Conservation (phyloP, 192 early-diverging fungal genomes). For the Oehlia diaphana region DNA sequence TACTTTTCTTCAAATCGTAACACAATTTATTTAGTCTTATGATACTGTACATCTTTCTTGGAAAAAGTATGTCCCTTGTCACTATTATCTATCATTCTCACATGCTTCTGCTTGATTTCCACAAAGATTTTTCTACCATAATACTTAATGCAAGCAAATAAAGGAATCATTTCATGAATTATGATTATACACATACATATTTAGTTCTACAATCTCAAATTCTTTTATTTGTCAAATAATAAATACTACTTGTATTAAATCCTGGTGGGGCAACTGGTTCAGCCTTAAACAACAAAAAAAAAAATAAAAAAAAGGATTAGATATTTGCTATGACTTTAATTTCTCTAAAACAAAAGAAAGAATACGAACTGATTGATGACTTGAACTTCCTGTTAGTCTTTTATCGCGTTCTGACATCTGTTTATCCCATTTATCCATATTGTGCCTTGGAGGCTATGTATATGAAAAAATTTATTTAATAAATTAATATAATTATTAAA, state of each 20-base stretch:
- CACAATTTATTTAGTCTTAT: too few relatives aligned
- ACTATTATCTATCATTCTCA: too few relatives aligned
- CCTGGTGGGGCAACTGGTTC: slow-evolving; percentile 52
- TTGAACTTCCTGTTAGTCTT: slow-evolving; percentile 67
- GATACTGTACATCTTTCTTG: too few relatives aligned
- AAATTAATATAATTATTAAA: neutral
- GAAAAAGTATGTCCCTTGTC: too few relatives aligned
- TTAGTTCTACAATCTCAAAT: neutral
- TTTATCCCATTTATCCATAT: slow-evolving; percentile 72
- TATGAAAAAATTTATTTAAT: neutral
- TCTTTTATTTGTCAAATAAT: slow-evolving; percentile 37
- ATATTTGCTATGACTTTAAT: neutral
- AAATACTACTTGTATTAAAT: slow-evolving; percentile 72
- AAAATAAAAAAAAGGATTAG: neutral
- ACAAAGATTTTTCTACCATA: too few relatives aligned
- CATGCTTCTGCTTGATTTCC: too few relatives aligned
- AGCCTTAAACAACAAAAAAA: slow-evolving; percentile 28
- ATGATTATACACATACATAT: too few relatives aligned
- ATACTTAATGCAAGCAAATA: too few relatives aligned
- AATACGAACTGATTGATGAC: slow-evolving; percentile 62
- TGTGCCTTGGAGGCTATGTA: slow-evolving; percentile 59
- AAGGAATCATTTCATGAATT: too few relatives aligned
- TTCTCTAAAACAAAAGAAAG: neutral
- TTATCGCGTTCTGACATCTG: slow-evolving; percentile 80
- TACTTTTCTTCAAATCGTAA: too few relatives aligned